Percentiles rank a stretch among this genome's conserved stretches.
These are phyloP conservation scores for Erodium texanum DNA, from an alignment of 441 rosid species.

Conservation along the genomic window DNA sequence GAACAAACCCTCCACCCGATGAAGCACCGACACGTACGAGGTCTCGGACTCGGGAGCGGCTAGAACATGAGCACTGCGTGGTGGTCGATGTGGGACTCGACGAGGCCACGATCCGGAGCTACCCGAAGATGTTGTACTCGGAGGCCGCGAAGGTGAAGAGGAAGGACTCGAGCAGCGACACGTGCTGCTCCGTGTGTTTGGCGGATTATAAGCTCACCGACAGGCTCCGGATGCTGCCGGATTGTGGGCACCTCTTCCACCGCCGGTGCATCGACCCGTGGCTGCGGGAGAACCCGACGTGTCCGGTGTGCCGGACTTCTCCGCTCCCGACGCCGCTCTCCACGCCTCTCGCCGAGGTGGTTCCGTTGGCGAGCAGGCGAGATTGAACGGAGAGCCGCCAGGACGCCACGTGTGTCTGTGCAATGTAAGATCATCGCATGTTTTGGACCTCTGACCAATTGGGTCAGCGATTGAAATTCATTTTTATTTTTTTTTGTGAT, in stretches of 20 bases:
- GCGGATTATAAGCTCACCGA: conserved; percentile 48
- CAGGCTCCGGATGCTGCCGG: conserved; percentile 45
- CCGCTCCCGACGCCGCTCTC: conserved; percentile 60
- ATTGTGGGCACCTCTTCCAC: conserved; percentile 57
- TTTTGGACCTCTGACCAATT: too few species aligned
- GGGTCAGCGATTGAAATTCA: neutral
- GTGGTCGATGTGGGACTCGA: conserved; percentile 55
- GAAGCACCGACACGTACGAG: too few species aligned
- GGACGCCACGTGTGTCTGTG: too few species aligned
- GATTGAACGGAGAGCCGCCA: too few species aligned
- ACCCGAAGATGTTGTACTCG: conserved; percentile 65
- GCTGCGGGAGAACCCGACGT: conserved; percentile 48
- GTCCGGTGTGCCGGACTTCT: conserved; percentile 60
- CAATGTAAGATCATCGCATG: too few species aligned
- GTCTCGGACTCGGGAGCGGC: too few species aligned
- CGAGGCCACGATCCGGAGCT: conserved; percentile 58
- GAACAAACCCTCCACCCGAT: neutral
- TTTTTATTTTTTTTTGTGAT: neutral
- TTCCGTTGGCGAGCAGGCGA: conserved; percentile 30
- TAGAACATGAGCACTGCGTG: conserved; percentile 1
- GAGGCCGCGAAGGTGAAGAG: conserved; percentile 44
- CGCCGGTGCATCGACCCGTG: conserved; percentile 54
- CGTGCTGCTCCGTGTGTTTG: conserved; percentile 51
- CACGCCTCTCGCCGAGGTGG: conserved; percentile 80
- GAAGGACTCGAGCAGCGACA: conserved; percentile 30